Evolutionary conservation across 2,329 filamentous ascomycete genomes (phyloP), one percentile per base, ranked within the genome.

Genomic region (Albifimbria verrucaria): DNA sequence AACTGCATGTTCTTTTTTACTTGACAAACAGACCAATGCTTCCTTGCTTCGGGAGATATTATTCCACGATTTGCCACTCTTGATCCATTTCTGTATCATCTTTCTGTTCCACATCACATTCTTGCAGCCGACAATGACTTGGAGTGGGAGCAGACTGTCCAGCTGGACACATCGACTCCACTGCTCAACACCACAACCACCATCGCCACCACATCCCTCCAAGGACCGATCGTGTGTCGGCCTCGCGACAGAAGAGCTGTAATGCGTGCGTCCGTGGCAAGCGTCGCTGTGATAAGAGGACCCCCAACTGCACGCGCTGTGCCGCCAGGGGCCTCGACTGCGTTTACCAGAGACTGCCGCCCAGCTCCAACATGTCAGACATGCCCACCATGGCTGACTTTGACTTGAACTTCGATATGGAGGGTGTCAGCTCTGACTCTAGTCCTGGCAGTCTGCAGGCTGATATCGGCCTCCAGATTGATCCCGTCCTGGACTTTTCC

Each of bases 181-280:
- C 32, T n/a, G 18, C 32, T 39, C 32, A n/a, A 6, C 18, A n/a
- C 15, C 6, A 39, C 5, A 5, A 39, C 32, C 32, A 15, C 18
- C n/a, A n/a, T n/a, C n/a, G n/a, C n/a, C n/a, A n/a, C 41, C 20
- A 18, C 41, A 44, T 11, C 18, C 15, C 41, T 12, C 20, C 43
- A 51, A 68, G 66, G 58, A 59, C 64, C 55, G 65, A 67, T 41
- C 63, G 61, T 9, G 57, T 59, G 32, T 66, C 70, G 36, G 68
- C 71, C 43, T 83, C 71, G 79, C 67, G 74, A 54, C 76, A 77
- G 59, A 77, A 76, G 69, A 77, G 73, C 66, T 78, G 75, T 68
- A 75, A 77, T 57, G 70, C 74, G 50, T 78, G 76, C 58, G 75
- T 78, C 48, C 69, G 69, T 50, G 71, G 73, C 62, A 78, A 78